Percentiles rank a stretch among this genome's conserved stretches.
Evolutionary conservation across 768 basidiomycete genomes (phyloP).

Genomic region (Tremella mesenterica): DNA sequence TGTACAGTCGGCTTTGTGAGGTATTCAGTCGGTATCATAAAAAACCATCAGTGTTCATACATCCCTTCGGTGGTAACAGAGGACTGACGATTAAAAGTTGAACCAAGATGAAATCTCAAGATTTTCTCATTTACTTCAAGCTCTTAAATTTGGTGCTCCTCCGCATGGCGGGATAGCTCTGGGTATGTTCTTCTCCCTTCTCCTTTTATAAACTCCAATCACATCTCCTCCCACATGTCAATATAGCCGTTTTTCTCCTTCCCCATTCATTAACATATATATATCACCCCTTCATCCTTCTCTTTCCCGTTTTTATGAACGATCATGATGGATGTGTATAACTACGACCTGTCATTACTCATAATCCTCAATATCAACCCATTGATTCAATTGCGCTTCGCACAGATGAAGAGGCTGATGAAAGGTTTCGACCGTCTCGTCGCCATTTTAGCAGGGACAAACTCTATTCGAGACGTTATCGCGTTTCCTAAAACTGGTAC

Average conservation of each 20-base stretch:
- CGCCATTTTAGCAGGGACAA: slow-evolving; percentile 76
- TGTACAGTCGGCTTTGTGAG: too few species aligned
- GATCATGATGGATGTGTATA: too few species aligned
- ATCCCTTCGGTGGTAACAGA: too few species aligned
- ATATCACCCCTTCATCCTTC: neutral
- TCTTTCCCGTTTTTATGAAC: neutral
- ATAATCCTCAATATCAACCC: neutral
- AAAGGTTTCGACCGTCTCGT: slow-evolving; percentile 87
- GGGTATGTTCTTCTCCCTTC: slow-evolving; percentile 49
- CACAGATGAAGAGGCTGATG: slow-evolving; percentile 3
- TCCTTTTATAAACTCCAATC: neutral
- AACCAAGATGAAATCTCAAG: slow-evolving; percentile 61
- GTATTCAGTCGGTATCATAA: too few species aligned
- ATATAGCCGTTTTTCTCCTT: neutral
- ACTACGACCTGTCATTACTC: neutral
- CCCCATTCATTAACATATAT: neutral
- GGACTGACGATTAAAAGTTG: too few species aligned
- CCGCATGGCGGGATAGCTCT: slow-evolving; percentile 93
- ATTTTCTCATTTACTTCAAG: slow-evolving; percentile 77
- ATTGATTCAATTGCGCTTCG: neutral
- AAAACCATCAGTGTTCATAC: too few species aligned
- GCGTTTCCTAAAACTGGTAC: slow-evolving; percentile 86
- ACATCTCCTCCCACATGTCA: neutral
- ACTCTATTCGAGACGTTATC: slow-evolving; percentile 88
- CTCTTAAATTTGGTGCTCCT: slow-evolving; percentile 79